Percentiles rank a stretch among this genome's conserved stretches.
Evolutionary conservation across 495 filamentous ascomycete genomes (phyloP).

Genomic region (Opeltia flavorubescens): DNA sequence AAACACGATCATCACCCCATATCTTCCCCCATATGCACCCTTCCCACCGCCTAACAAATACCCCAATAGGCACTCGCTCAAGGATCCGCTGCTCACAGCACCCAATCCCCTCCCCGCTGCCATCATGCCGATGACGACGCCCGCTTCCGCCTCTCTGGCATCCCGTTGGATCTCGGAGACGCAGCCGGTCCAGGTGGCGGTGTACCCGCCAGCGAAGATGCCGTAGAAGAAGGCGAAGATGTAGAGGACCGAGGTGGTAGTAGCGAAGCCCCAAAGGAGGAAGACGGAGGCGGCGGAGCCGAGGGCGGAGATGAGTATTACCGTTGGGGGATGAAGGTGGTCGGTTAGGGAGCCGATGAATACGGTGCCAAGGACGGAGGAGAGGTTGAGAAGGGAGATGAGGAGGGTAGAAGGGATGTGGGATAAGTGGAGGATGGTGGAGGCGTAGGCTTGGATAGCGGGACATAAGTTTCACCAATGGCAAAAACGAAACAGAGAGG

Average conservation of each 20-base stretch:
- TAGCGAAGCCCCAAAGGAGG: slow-evolving; percentile 50
- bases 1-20: slow-evolving; percentile 29
- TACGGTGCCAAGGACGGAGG: slow-evolving; percentile 39
- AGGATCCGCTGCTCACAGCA: slow-evolving; percentile 37
- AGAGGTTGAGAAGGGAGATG: slow-evolving; percentile 36
- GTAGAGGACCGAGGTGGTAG: slow-evolving; percentile 35
- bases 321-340: slow-evolving; percentile 38
- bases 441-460: slow-evolving; percentile 31
- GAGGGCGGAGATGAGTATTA: slow-evolving; percentile 37
- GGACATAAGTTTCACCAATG: too few relatives aligned
- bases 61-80: slow-evolving; percentile 39
- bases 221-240: slow-evolving; percentile 49
- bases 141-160: slow-evolving; percentile 26
- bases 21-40: slow-evolving; percentile 27
- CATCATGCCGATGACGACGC: slow-evolving; percentile 35
- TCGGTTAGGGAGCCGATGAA: slow-evolving; percentile 43
- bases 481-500: too few relatives aligned
- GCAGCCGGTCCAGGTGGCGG: slow-evolving; percentile 42
- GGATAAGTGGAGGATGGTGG: slow-evolving; percentile 23
- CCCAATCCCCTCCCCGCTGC: slow-evolving; percentile 47
- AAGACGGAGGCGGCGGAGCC: slow-evolving; percentile 43
- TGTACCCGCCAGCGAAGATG: slow-evolving; percentile 45
- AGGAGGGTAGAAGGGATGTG: slow-evolving; percentile 25
- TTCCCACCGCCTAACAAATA: slow-evolving; percentile 10
- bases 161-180: slow-evolving; percentile 32